These are phyloP conservation scores for Massariosphaeria phaeospora DNA, from an alignment of 495 filamentous ascomycete species.

Conservation along the genomic window DNA sequence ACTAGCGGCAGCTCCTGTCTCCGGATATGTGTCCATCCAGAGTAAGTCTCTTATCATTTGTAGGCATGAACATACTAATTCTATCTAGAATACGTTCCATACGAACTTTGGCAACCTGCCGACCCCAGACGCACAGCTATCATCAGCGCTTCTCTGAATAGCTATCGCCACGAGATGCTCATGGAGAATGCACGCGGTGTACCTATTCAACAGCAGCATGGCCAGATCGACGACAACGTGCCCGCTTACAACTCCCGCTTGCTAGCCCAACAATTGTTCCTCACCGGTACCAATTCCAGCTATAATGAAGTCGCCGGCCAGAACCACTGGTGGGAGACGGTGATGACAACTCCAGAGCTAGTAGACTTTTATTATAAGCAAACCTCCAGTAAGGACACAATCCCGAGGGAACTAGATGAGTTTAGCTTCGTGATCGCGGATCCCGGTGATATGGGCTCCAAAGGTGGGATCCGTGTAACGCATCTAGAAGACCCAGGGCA, in stretches of 20 bases:
- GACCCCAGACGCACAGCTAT: conserved; percentile 48
- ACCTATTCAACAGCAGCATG: conserved; percentile 55
- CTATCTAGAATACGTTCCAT: conserved; percentile 54
- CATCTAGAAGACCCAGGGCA: conserved; percentile 47
- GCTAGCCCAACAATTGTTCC: conserved; percentile 46
- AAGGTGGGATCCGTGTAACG: conserved; percentile 48
- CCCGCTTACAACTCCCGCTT: conserved; percentile 54
- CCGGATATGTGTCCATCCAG: conserved; percentile 57
- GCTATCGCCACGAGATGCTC: conserved; percentile 54
- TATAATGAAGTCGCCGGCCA: conserved; percentile 50
- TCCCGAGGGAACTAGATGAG: conserved; percentile 20
- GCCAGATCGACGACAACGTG: conserved; percentile 54
- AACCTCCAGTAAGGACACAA: conserved; percentile 16
- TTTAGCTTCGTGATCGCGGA: conserved; percentile 50
- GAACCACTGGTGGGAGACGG: conserved; percentile 52
- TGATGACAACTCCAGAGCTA: conserved; percentile 42
- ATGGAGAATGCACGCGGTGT: conserved; percentile 50
- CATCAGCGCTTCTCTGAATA: conserved; percentile 46
- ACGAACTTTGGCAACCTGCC: conserved; percentile 50
- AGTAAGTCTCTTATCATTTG: conserved; percentile 36
- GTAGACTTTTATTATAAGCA: conserved; percentile 44
- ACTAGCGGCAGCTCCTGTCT: conserved; percentile 53
- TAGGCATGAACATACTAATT: not conserved
- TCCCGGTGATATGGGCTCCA: conserved; percentile 49
- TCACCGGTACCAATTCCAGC: conserved; percentile 41